Conservation (phyloP, 768 basidiomycete species). For the Crucibulum laeve region DNA sequence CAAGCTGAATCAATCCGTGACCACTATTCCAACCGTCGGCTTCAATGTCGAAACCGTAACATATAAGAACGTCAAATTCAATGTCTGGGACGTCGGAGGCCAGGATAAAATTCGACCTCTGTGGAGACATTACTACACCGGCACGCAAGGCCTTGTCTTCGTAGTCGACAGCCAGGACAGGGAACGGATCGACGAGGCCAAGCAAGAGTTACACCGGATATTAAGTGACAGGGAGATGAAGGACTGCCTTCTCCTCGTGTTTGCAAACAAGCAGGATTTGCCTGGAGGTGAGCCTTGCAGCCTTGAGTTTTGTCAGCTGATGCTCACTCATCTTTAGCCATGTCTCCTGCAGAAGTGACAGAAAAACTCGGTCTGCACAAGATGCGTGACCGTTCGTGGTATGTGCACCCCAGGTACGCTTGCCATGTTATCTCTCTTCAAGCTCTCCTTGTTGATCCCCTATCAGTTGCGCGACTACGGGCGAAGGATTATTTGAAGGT, state of each 20-base stretch:
- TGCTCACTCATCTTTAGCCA: slow-evolving; percentile 47
- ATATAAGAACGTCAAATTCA: slow-evolving; percentile 97
- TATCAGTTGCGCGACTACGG: slow-evolving; percentile 87
- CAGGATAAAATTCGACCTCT: slow-evolving; percentile 99
- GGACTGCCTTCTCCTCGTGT: slow-evolving; percentile 94
- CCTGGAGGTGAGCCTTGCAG: slow-evolving; percentile 69
- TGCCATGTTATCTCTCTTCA: background rate
- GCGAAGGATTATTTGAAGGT: slow-evolving; percentile 96
- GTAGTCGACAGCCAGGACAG: slow-evolving; percentile 97
- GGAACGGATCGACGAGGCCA: slow-evolving; percentile 94
- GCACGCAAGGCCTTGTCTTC: slow-evolving; percentile 97
- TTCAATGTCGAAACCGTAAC: slow-evolving; percentile 99
- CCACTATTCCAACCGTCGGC: slow-evolving; percentile 97
- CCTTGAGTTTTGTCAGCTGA: slow-evolving; percentile 1
- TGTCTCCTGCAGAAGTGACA: slow-evolving; percentile 99
- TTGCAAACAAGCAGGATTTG: slow-evolving; percentile 98
- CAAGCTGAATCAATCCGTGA: slow-evolving; percentile 97
- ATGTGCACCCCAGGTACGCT: slow-evolving; percentile 94
- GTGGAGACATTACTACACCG: slow-evolving; percentile 99
- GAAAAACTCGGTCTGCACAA: slow-evolving; percentile 93
- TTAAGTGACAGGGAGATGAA: slow-evolving; percentile 97
- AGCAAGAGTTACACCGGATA: slow-evolving; percentile 93
- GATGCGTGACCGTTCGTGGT: slow-evolving; percentile 98
- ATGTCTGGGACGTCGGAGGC: slow-evolving; percentile 97
- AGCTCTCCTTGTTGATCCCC: slow-evolving; percentile 5